Evolutionary conservation across 1,284 basidiomycete genomes (phyloP).

Genomic region (Crucibulum parvulum): DNA sequence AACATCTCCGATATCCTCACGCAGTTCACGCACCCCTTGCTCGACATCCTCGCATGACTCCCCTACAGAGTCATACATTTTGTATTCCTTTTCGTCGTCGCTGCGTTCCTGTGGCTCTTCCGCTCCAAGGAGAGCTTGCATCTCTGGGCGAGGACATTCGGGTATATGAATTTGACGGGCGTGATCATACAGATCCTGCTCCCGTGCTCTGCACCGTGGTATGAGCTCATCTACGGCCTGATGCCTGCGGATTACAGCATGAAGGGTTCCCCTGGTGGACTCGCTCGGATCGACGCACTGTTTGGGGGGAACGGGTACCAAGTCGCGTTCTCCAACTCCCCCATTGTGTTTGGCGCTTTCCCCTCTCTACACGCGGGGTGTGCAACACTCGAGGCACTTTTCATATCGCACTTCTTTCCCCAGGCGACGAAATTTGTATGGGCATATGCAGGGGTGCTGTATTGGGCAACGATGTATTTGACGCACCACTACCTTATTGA

Average conservation of each 20-base stretch:
- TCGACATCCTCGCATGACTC: slow-evolving; percentile 95
- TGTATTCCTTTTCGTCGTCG: slow-evolving; percentile 82
- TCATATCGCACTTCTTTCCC: slow-evolving; percentile 96
- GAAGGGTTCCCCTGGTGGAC: slow-evolving; percentile 91
- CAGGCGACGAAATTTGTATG: slow-evolving; percentile 74
- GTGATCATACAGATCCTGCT: slow-evolving; percentile 91
- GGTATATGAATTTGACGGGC: slow-evolving; percentile 92
- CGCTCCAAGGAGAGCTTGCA: slow-evolving; percentile 79
- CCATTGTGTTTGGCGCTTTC: slow-evolving; percentile 97
- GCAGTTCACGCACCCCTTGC: slow-evolving; percentile 88
- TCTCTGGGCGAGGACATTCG: slow-evolving; percentile 90
- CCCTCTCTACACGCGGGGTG: slow-evolving; percentile 92
- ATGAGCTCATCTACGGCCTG: slow-evolving; percentile 96
- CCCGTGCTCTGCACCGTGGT: slow-evolving; percentile 97
- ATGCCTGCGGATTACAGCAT: slow-evolving; percentile 94
- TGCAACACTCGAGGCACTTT: slow-evolving; percentile 93
- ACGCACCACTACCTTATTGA: slow-evolving; percentile 99
- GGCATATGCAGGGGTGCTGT: slow-evolving; percentile 88
- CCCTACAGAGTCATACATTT: slow-evolving; percentile 97
- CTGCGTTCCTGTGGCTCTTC: slow-evolving; percentile 65
- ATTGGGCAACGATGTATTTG: slow-evolving; percentile 99
- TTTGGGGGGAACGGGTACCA: slow-evolving; percentile 87
- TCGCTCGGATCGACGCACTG: slow-evolving; percentile 91
- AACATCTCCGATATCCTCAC: slow-evolving; percentile 98
- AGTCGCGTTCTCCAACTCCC: slow-evolving; percentile 86